These are phyloP conservation scores for Raphanus sativus DNA, from an alignment of 345 rosid species.

Conservation along the genomic window DNA sequence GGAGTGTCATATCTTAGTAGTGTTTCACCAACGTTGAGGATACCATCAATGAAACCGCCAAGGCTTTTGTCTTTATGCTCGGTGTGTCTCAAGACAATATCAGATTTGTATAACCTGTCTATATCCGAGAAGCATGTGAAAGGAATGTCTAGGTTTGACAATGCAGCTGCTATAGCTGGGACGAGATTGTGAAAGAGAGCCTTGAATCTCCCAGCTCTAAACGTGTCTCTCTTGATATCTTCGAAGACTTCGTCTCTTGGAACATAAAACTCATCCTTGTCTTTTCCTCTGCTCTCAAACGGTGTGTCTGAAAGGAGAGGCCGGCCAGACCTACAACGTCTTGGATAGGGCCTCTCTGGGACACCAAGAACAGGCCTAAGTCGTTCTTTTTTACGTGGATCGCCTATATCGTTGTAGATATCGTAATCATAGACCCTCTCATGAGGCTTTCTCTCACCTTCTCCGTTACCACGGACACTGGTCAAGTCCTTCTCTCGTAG, in stretches of 20 bases:
- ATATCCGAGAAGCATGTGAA: constrained; percentile 92
- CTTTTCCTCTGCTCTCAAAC: constrained; percentile 74
- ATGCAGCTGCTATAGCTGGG: constrained; percentile 74
- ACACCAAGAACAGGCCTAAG: constrained; percentile 68
- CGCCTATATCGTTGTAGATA: constrained; percentile 79
- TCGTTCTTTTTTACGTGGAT: constrained; percentile 66
- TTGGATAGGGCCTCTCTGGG: constrained; percentile 78
- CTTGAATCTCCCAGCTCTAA: constrained; percentile 82
- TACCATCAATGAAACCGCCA: constrained; percentile 41
- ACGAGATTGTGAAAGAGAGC: constrained; percentile 90
- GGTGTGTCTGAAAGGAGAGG: constrained; percentile 62
- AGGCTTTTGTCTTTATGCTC: constrained; percentile 33
- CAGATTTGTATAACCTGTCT: constrained; percentile 65
- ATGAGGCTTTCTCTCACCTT: constrained; percentile 66
- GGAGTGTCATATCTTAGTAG: constrained; percentile 77
- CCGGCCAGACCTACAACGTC: constrained; percentile 91
- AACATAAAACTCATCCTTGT: constrained; percentile 81
- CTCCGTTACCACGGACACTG: constrained; percentile 67
- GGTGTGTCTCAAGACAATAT: constrained; percentile 52
- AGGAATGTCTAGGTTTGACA: constrained; percentile 75
- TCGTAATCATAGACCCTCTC: constrained; percentile 87
- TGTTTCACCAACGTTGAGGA: constrained; percentile 54
- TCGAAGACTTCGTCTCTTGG: constrained; percentile 93
- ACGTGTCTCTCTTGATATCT: constrained; percentile 81
- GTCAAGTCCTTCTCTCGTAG: constrained; percentile 66